These are phyloP conservation scores for Penicillium canescens DNA, from an alignment of 495 filamentous ascomycete species.

Conservation along the genomic window DNA sequence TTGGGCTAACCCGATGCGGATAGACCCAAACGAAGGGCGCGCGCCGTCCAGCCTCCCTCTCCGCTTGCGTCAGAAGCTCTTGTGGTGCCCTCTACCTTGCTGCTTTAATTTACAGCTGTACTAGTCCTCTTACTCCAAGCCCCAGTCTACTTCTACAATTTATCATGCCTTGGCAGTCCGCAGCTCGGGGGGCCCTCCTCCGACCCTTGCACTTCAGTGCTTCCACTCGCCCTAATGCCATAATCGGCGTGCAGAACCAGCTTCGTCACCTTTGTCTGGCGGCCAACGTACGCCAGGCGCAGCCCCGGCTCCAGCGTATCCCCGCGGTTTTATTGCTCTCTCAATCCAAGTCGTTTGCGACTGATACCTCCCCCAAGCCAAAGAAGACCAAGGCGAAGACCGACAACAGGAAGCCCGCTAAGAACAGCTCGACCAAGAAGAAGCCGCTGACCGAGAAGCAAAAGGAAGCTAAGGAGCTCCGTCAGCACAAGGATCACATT, in stretches of 20 bases:
- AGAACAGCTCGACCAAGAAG: conserved; percentile 14
- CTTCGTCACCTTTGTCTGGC: conserved; percentile 28
- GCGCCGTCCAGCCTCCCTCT: conserved; percentile 25
- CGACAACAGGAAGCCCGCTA: conserved; percentile 23
- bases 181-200: conserved; percentile 28
- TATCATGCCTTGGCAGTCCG: conserved; percentile 36
- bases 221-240: conserved; percentile 26
- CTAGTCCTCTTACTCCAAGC: neutral
- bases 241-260: conserved; percentile 29
- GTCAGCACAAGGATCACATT: conserved; percentile 17
- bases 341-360: conserved; percentile 28
- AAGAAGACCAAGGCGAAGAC: conserved; percentile 15
- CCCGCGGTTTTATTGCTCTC: conserved; percentile 12
- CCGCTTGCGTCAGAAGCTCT: conserved; percentile 32
- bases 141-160: neutral
- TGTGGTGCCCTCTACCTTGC: neutral
- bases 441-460: conserved; percentile 29
- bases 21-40: conserved; percentile 28
- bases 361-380: conserved; percentile 19
- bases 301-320: conserved; percentile 3
- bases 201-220: conserved; percentile 28
- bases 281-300: conserved; percentile 9
- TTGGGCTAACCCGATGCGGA: conserved; percentile 25
- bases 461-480: conserved; percentile 23
- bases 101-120: conserved; percentile 7